Base-by-base conservation (phyloP, 2,329 filamentous ascomycete genomes). In the Diaporthe velutina region DNA sequence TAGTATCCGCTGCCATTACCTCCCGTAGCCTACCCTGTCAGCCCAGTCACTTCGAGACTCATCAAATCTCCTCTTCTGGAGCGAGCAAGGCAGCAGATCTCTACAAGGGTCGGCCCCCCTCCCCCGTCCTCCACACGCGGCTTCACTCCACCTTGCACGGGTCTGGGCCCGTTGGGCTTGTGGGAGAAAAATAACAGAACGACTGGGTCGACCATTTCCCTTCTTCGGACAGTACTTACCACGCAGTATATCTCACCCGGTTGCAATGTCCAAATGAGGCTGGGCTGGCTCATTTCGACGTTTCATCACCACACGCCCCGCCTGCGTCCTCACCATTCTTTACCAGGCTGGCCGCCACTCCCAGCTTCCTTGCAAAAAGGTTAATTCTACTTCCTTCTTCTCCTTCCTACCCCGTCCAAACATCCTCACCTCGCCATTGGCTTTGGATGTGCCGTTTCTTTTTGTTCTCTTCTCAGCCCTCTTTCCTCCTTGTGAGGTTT, bases 291-390 rank as follows among this genome's bases (percentile, higher is more conserved):
- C 81, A 82, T 83, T 82, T 83, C 81, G 80, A 83, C 81, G 83
- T 84, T 83, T 82, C 81, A 83, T 82, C 81, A 81, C 81, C 82
- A 81, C 83, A 80, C 81, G 80, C 83, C 85, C 85, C 83, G 82
- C 84, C 83, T 81, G 76, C 79, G 80, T 83, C 81, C 78, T 78
- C 81, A 80, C 79, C 80, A 81, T 80, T 81, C 79, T 77, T 80
- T 81, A 81, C 85, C 82, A 80, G 84, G 84, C 85, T 87, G 84
- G 85, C 83, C 85, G 84, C 82, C 84, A 86, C 83, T 81, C 84
- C 86, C 84, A 86, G 85, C 85, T 85, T 82, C 78, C 77, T 78
- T 78, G 76, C 78, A 70, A 76, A 80, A 82, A 83, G 81, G 82
- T 84, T 82, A 82, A 82, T 83, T 81, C 77, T 80, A 81, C 79